Base-by-base conservation (phyloP, 768 basidiomycete species). In the Mycena crocata region DNA sequence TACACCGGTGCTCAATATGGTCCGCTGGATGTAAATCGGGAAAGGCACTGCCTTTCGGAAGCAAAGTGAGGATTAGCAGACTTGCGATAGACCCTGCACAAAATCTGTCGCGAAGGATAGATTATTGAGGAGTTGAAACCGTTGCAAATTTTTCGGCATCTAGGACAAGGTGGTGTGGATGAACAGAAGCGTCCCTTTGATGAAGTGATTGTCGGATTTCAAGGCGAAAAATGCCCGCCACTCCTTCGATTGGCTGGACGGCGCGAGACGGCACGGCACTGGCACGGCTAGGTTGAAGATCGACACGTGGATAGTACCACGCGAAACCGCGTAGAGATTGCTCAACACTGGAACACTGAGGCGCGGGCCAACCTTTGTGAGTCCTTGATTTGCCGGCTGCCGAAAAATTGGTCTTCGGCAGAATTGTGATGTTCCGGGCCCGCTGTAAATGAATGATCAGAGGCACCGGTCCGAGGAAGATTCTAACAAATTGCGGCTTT, bases 401-500 rank as follows among this genome's bases (percentile, higher is more conserved):
- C 49, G 50, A 24, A 32, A 32, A 51, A 51, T 34, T 35, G 50
- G 19, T 50, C 32, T 48, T 39, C 19, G 37, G 37, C 37, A 12
- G 37, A 55, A 37, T 54, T 54, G 51, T 14, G 51, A 54, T 39
- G 15, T 13, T 39, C 51, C 34, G 51, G 30, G 24, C 12, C n/a
- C n/a, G n/a, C n/a, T n/a, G n/a, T 37, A 51, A 62, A 57, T 63
- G 24, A 64, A 34, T 50, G 55, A 51, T 40, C n/a, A 15, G 30
- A 42, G 40, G 35, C 42, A 30, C 61, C 66, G 66, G 66, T 31
- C 62, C 67, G 59, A 56, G 34, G 61, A 32, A 23, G 31, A 30
- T 44, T 42, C 28, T 37, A 58, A 50, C 19, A 48, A 50, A 40
- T 64, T 44, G 67, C 74, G 74, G 74, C 66, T 46, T 71, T 44